Evolutionary conservation across 202 grass and related monocot species (phyloP).

Genomic region (Setaria viridis): DNA sequence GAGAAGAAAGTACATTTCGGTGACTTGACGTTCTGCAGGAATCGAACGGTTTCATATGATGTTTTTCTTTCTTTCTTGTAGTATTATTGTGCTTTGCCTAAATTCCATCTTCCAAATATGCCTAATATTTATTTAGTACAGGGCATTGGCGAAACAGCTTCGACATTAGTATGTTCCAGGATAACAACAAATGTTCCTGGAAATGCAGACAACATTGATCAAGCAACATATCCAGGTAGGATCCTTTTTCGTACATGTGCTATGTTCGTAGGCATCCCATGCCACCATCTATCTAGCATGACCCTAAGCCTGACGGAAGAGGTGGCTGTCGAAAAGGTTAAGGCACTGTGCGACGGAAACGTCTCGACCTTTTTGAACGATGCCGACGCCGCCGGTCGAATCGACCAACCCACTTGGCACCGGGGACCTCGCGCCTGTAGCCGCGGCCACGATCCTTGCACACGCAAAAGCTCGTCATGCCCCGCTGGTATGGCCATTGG

Average conservation of each 20-base stretch:
- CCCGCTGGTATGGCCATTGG: not conserved
- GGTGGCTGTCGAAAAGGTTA: not conserved
- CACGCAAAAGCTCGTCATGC: not conserved
- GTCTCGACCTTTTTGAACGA: not conserved
- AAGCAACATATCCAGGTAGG: not conserved
- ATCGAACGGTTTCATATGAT: not conserved
- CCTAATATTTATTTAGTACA: not conserved
- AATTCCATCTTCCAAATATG: not conserved
- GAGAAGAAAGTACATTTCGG: too few species aligned
- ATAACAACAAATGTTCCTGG: not conserved
- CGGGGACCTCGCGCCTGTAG: too few species aligned
- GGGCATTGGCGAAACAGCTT: too few species aligned
- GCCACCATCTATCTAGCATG: not conserved
- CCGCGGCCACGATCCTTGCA: not conserved
- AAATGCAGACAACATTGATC: not conserved
- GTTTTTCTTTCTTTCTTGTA: not conserved
- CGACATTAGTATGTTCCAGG: not conserved
- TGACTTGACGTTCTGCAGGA: not conserved
- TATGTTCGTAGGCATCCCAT: not conserved
- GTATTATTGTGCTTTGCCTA: not conserved
- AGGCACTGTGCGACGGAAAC: not conserved
- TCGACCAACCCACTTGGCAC: slow-evolving; percentile 15
- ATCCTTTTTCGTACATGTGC: not conserved
- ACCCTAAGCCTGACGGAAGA: not conserved
- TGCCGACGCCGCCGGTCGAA: slow-evolving; percentile 9